Conservation (phyloP, 345 rosid species). For the Bruguiera parviflora region DNA sequence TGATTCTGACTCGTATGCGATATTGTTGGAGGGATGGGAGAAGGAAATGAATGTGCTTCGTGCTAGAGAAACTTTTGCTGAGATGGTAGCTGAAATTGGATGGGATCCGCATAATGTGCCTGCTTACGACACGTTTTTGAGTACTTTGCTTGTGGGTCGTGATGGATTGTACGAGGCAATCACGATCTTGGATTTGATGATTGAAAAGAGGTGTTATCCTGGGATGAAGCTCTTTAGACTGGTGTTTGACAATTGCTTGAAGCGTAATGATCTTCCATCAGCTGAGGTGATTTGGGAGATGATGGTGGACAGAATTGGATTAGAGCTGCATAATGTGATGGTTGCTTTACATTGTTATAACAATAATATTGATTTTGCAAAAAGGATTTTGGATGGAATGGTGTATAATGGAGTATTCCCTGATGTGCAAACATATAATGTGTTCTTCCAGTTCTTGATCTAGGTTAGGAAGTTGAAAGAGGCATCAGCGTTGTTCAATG, state of each 20-base stretch:
- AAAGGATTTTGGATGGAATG: constrained; percentile 51
- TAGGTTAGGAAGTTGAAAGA: constrained; percentile 41
- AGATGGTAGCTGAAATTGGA: constrained; percentile 50
- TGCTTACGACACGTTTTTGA: constrained; percentile 47
- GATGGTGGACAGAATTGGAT: constrained; percentile 33
- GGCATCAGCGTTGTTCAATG: constrained; percentile 37
- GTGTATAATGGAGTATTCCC: constrained; percentile 48
- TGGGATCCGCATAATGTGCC: constrained; percentile 54
- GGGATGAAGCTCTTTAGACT: constrained; percentile 41
- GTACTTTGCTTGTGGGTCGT: constrained; percentile 41
- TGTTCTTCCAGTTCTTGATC: constrained; percentile 43
- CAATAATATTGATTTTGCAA: constrained; percentile 29
- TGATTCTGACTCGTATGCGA: constrained; percentile 49
- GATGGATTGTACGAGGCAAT: constrained; percentile 41
- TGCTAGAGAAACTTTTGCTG: constrained; percentile 34
- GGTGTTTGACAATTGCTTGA: constrained; percentile 34
- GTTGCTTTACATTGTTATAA: constrained; percentile 40
- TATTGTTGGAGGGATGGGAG: constrained; percentile 64
- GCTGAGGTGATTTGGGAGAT: constrained; percentile 46
- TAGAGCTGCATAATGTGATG: constrained; percentile 47
- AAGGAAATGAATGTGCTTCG: constrained; percentile 39
- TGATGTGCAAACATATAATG: constrained; percentile 39
- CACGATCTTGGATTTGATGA: constrained; percentile 30
- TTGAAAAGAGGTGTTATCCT: constrained; percentile 39
- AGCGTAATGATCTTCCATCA: constrained; percentile 27